phyloP scores from a whole-genome alignment of 164 flowering plant species.

The Liquidambar formosana region DNA sequence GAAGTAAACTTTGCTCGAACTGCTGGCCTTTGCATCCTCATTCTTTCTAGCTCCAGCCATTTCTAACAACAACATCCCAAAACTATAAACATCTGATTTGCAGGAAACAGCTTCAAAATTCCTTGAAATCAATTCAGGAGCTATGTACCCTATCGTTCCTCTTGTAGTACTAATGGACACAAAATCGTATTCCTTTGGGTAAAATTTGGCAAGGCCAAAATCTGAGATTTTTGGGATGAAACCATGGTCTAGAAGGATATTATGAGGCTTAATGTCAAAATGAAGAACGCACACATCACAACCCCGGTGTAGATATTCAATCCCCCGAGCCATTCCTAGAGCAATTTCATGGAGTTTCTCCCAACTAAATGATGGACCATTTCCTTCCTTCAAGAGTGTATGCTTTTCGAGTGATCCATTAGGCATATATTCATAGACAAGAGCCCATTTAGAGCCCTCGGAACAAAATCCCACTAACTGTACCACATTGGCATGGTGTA shows the following conservation, averaged over 20 bases:
- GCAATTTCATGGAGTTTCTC: conserved; percentile 16
- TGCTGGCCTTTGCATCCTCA: background rate
- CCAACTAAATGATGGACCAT: background rate
- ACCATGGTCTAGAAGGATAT: conserved; percentile 10
- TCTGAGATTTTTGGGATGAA: conserved; percentile 21
- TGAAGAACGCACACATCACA: conserved; percentile 14
- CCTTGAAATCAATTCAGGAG: conserved; percentile 17
- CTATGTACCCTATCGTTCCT: conserved; percentile 23
- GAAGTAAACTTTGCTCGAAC: conserved; percentile 10
- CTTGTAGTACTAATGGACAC: background rate
- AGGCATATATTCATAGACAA: conserved; percentile 12
- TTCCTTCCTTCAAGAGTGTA: background rate
- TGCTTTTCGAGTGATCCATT: conserved; percentile 7
- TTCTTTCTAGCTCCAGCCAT: conserved; percentile 20
- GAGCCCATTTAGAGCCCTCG: conserved; percentile 2
- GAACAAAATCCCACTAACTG: conserved; percentile 5
- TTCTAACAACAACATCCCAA: conserved; percentile 23
- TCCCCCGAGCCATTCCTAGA: conserved; percentile 18
- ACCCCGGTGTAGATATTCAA: conserved; percentile 12
- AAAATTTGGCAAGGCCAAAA: conserved; percentile 20
- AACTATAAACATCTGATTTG: conserved; percentile 26
- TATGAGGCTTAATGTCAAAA: conserved; percentile 26
- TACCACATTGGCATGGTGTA: conserved; percentile 4
- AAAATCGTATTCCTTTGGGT: background rate
- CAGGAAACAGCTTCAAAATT: conserved; percentile 13